A percentile compares a stretch with the other conserved stretches of the same genome.
Evolutionary conservation across 2,329 filamentous ascomycete species (phyloP).

Genomic region (Stemphylium vesicarium): DNA sequence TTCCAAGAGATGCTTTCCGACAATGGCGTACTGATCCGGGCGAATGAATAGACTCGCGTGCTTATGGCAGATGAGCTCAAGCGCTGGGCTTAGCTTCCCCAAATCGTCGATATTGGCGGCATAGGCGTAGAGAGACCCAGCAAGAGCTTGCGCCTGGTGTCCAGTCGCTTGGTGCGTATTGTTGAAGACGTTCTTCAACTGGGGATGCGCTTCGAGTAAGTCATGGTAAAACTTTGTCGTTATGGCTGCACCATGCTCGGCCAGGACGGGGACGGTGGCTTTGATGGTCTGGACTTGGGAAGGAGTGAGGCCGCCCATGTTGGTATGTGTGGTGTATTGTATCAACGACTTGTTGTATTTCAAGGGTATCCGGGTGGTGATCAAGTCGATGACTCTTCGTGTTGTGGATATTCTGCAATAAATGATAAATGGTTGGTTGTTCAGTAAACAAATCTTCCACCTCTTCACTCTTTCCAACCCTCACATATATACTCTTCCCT

Average conservation of each 20-base stretch:
- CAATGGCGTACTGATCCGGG: slow-evolving; percentile 73
- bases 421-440: too few species aligned
- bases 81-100: slow-evolving; percentile 60
- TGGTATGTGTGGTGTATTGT: not conserved
- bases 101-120: slow-evolving; percentile 75
- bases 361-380: too few species aligned
- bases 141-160: slow-evolving; percentile 73
- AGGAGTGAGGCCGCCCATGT: slow-evolving; percentile 59
- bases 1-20: slow-evolving; percentile 71
- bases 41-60: slow-evolving; percentile 73
- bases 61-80: slow-evolving; percentile 77
- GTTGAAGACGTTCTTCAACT: slow-evolving; percentile 75
- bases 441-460: too few species aligned
- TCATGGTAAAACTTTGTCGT: slow-evolving; percentile 75
- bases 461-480: too few species aligned
- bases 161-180: slow-evolving; percentile 71
- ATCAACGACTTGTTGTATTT: not conserved
- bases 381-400: too few species aligned
- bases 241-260: slow-evolving; percentile 71
- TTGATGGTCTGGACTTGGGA: slow-evolving; percentile 70
- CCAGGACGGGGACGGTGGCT: slow-evolving; percentile 72
- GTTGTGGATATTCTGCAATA: too few species aligned
- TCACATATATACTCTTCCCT: not conserved
- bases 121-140: slow-evolving; percentile 72
- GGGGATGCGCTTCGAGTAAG: slow-evolving; percentile 69